phyloP scores from a whole-genome alignment of 164 flowering plant genomes.

The Aristolochia californica region DNA sequence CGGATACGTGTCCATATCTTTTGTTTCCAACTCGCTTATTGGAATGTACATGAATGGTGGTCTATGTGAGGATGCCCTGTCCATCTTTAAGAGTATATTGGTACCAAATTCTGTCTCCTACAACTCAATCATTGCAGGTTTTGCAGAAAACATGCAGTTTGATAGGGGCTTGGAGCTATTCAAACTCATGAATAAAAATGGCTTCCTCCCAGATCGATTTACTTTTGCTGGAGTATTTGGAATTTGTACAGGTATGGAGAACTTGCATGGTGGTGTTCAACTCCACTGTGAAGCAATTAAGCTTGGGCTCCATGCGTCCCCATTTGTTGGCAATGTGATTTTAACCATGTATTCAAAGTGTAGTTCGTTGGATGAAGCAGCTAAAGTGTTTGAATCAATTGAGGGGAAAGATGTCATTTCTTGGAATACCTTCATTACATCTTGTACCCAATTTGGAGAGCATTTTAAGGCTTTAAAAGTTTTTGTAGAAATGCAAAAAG shows the following conservation, averaged over 20 bases:
- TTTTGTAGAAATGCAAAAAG: constrained; percentile 35
- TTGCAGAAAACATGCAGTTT: constrained; percentile 33
- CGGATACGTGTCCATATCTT: constrained; percentile 30
- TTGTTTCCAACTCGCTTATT: constrained; percentile 61
- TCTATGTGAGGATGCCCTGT: constrained; percentile 32
- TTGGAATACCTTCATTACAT: constrained; percentile 62
- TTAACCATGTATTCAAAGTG: constrained; percentile 51
- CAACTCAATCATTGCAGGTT: constrained; percentile 50
- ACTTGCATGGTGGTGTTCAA: constrained; percentile 24
- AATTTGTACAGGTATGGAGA: constrained; percentile 19
- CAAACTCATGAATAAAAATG: constrained; percentile 28
- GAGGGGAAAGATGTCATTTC: constrained; percentile 50
- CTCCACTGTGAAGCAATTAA: constrained; percentile 48
- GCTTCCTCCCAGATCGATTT: constrained; percentile 45
- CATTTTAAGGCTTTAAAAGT: constrained; percentile 32
- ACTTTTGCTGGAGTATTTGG: constrained; percentile 44
- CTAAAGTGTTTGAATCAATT: constrained; percentile 33
- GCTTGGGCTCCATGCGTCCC: constrained; percentile 28
- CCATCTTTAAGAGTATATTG: constrained; percentile 11
- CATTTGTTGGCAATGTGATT: constrained; percentile 54
- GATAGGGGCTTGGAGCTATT: constrained; percentile 39
- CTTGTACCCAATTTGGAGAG: constrained; percentile 43
- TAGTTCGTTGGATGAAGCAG: constrained; percentile 30
- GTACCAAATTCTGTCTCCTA: constrained; percentile 34
- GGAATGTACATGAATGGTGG: constrained; percentile 57